These are phyloP conservation scores for Rosa rugosa DNA, from an alignment of 306 rosid species.

Conservation along the genomic window DNA sequence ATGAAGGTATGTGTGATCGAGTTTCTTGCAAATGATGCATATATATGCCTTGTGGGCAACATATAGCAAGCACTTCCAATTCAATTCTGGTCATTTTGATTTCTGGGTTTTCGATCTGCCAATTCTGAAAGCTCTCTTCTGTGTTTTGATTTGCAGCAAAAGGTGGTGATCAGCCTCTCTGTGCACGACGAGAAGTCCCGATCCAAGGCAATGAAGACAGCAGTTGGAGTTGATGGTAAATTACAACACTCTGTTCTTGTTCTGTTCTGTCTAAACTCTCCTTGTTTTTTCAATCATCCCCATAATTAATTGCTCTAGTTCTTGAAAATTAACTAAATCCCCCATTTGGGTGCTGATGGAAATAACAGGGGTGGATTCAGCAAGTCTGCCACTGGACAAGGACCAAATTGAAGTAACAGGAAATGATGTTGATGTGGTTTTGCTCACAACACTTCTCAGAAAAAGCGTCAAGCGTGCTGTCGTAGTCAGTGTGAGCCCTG, in stretches of 20 bases:
- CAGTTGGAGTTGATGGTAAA: slow-evolving; percentile 45
- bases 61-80: neutral
- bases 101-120: neutral
- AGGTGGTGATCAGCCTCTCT: slow-evolving; percentile 43
- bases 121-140: neutral
- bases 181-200: slow-evolving; percentile 31
- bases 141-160: slow-evolving; percentile 41
- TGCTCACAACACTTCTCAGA: slow-evolving; percentile 38
- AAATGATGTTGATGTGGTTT: slow-evolving; percentile 37
- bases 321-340: neutral
- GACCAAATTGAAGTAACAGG: slow-evolving; percentile 45
- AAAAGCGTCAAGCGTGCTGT: slow-evolving; percentile 41
- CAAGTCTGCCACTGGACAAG: slow-evolving; percentile 18
- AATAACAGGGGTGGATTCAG: slow-evolving; percentile 38
- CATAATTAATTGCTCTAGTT: neutral
- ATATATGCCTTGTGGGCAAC: neutral
- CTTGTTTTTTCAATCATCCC: neutral
- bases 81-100: neutral
- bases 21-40: neutral
- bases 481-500: slow-evolving; percentile 31
- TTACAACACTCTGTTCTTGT: neutral
- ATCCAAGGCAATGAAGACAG: slow-evolving; percentile 45
- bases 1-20: slow-evolving; percentile 14
- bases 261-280: neutral
- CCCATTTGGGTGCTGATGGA: neutral